Evolutionary conservation across 257 asterid species (phyloP).

Genomic region (Nicotiana tomentosiformis): DNA sequence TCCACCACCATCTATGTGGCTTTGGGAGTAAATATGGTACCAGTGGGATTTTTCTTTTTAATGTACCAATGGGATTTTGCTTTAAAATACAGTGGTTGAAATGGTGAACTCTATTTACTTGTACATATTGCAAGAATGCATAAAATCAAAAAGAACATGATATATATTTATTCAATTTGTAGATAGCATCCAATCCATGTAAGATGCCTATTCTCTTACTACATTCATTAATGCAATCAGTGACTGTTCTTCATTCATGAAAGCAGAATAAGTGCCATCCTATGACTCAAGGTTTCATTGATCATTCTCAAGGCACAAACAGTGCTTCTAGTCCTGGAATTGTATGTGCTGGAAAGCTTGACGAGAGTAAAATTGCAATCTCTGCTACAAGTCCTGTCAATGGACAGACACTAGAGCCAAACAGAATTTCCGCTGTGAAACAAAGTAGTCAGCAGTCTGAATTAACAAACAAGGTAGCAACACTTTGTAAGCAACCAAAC

Average conservation of each 20-base stretch:
- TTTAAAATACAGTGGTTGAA: not conserved
- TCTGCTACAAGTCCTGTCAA: constrained; percentile 42
- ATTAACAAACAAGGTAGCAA: constrained; percentile 29
- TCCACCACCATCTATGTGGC: not conserved
- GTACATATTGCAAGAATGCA: not conserved
- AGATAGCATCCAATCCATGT: not conserved
- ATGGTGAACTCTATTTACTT: not conserved
- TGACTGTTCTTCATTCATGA: constrained; percentile 11
- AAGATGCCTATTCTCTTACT: not conserved
- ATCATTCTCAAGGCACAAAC: constrained; percentile 42
- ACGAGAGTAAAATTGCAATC: constrained; percentile 37
- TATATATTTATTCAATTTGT: not conserved
- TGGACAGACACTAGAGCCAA: constrained; percentile 62
- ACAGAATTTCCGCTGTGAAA: constrained; percentile 45
- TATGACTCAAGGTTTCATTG: constrained; percentile 47
- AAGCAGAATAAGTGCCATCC: constrained; percentile 48
- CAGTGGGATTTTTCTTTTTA: not conserved
- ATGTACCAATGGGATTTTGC: not conserved
- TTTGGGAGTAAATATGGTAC: not conserved
- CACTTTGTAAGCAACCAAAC: constrained; percentile 33
- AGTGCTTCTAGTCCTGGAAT: constrained; percentile 42
- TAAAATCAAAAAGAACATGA: not conserved
- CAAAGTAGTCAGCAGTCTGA: constrained; percentile 42
- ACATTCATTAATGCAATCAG: constrained; percentile 6
- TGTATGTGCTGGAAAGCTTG: constrained; percentile 44